These are phyloP conservation scores for Yamadazyma mexicana DNA, from an alignment of 1,139 yeast species.

Conservation along the genomic window DNA sequence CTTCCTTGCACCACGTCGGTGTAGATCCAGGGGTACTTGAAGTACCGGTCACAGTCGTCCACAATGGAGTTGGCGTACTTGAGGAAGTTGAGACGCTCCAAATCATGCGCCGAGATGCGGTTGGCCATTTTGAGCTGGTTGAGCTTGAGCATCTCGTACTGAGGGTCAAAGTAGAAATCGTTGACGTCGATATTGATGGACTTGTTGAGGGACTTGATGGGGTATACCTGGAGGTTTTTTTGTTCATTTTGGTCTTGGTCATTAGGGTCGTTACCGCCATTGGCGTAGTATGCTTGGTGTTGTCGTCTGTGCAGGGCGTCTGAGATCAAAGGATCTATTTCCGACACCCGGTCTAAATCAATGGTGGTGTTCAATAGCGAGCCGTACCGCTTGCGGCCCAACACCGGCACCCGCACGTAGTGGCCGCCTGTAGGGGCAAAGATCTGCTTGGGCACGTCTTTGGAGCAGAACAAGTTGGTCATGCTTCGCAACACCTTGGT, in stretches of 20 bases:
- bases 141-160: slow-evolving; percentile 27
- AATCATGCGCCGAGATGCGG: slow-evolving; percentile 20
- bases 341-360: neutral
- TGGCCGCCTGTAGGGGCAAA: slow-evolving; percentile 27
- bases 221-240: slow-evolving; percentile 4
- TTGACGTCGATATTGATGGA: slow-evolving; percentile 20
- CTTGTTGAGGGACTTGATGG: slow-evolving; percentile 9
- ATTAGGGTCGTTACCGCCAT: slow-evolving; percentile 14
- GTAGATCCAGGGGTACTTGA: slow-evolving; percentile 48
- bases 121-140: slow-evolving; percentile 19
- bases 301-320: too few relatives aligned
- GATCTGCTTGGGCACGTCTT: slow-evolving; percentile 30
- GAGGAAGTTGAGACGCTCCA: slow-evolving; percentile 28
- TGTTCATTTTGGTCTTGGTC: too few relatives aligned
- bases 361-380: slow-evolving; percentile 8
- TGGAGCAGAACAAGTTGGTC: slow-evolving; percentile 35
- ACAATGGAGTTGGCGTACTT: slow-evolving; percentile 29
- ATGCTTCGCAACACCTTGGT: slow-evolving; percentile 37
- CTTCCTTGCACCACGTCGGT: slow-evolving; percentile 42
- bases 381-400: slow-evolving; percentile 27
- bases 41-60: slow-evolving; percentile 34
- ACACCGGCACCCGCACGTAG: slow-evolving; percentile 31
- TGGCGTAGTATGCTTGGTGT: neutral
- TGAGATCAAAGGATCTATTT: neutral
- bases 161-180: slow-evolving; percentile 37